These are phyloP conservation scores for Sporodiniella umbellata DNA, from an alignment of 371 early-diverging fungal species.

Conservation along the genomic window DNA sequence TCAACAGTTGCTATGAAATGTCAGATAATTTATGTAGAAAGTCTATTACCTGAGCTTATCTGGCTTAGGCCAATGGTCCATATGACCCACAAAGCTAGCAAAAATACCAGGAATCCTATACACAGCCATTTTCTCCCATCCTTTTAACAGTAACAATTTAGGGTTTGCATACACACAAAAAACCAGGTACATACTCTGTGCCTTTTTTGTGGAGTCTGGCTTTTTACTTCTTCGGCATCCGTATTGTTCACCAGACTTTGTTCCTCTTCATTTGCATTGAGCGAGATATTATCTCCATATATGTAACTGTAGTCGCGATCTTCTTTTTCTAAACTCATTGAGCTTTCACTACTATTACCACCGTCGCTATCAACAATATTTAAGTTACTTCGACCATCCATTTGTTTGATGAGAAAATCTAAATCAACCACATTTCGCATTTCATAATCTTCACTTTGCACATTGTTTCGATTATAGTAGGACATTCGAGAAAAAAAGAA, in stretches of 20 bases:
- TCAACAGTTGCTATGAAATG: neutral
- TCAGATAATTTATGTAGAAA: neutral
- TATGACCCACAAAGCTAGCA: constrained; percentile 21
- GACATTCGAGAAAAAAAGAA: neutral
- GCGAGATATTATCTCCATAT: constrained; percentile 19
- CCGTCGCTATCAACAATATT: constrained; percentile 12
- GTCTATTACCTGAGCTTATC: constrained; percentile 8
- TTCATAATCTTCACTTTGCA: constrained; percentile 13
- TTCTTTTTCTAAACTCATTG: constrained; percentile 4
- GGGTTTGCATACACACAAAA: neutral
- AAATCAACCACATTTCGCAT: constrained; percentile 31
- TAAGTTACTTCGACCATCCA: constrained; percentile 29
- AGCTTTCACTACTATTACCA: constrained; percentile 22
- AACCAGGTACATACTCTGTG: neutral
- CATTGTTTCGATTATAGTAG: neutral
- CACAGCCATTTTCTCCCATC: constrained; percentile 22
- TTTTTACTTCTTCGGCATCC: neutral
- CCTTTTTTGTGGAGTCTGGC: neutral
- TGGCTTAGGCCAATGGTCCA: constrained; percentile 38
- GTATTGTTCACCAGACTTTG: constrained; percentile 13
- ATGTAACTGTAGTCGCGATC: constrained; percentile 6
- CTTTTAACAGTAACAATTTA: constrained; percentile 4
- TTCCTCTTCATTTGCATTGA: constrained; percentile 16
- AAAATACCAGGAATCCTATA: constrained; percentile 20
- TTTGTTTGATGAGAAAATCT: constrained; percentile 21